A percentile compares a stretch with the other conserved stretches of the same genome.
phyloP scores from a whole-genome alignment of 2,329 filamentous ascomycete species.

The Alternaria sp. region DNA sequence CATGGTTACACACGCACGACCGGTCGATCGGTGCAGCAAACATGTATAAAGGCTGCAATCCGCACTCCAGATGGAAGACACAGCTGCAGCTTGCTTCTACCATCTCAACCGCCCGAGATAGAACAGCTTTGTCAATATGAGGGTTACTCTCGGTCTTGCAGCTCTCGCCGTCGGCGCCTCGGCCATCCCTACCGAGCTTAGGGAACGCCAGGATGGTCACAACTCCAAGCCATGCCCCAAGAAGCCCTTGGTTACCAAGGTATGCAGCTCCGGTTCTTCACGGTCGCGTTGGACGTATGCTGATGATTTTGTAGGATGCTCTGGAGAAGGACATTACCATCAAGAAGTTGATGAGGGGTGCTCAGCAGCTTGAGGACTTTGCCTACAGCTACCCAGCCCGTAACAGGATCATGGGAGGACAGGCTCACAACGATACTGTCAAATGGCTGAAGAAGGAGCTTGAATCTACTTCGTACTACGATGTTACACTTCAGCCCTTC shows the following conservation, averaged over 20 bases:
- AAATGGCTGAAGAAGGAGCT: slow-evolving; percentile 48
- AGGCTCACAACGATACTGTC: slow-evolving; percentile 53
- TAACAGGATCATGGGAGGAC: slow-evolving; percentile 51
- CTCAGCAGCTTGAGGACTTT: slow-evolving; percentile 47
- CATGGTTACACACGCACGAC: slow-evolving; percentile 1
- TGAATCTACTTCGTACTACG: slow-evolving; percentile 48
- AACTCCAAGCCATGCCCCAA: slow-evolving; percentile 8
- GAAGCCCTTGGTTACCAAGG: slow-evolving; percentile 21
- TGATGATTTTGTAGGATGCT: slow-evolving; percentile 30
- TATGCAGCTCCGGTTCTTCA: slow-evolving; percentile 20
- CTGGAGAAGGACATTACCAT: slow-evolving; percentile 41
- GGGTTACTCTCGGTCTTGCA: slow-evolving; percentile 31
- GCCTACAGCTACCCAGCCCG: slow-evolving; percentile 49
- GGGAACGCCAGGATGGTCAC: neutral
- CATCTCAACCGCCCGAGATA: neutral
- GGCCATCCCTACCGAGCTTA: slow-evolving; percentile 17
- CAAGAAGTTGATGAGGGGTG: slow-evolving; percentile 39
- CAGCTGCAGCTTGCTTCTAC: slow-evolving; percentile 3
- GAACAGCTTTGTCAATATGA: slow-evolving; percentile 26
- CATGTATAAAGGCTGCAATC: neutral
- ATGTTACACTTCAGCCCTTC: slow-evolving; percentile 44
- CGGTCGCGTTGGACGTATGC: neutral
- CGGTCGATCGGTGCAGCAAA: neutral
- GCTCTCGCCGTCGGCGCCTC: slow-evolving; percentile 32
- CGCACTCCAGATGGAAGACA: neutral